A percentile compares a stretch with the other conserved stretches of the same genome.
phyloP scores from a whole-genome alignment of 2,329 filamentous ascomycete species.

The Neonectria magnoliae region DNA sequence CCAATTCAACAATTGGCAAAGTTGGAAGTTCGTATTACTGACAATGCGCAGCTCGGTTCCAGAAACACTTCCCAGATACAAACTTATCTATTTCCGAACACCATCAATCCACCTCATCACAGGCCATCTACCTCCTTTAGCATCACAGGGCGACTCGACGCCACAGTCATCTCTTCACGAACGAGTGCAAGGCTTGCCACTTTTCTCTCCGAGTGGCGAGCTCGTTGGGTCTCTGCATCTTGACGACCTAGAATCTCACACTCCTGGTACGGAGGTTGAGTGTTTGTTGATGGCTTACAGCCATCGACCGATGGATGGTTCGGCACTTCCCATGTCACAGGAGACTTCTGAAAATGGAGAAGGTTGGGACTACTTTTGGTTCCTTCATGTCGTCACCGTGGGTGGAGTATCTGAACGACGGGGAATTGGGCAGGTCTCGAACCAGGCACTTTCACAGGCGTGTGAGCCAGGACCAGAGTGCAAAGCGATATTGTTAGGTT shows the following conservation, averaged over 20 bases:
- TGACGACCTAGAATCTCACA: conserved; percentile 6
- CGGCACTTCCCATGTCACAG: background rate
- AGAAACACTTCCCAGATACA: background rate
- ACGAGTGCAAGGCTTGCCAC: background rate
- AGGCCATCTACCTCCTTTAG: background rate
- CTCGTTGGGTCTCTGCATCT: conserved; percentile 15
- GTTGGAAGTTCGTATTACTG: background rate
- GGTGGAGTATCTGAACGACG: conserved; percentile 10
- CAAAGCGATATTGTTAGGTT: background rate
- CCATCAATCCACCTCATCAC: conserved; percentile 6
- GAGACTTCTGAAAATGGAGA: background rate
- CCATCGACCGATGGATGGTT: conserved; percentile 6
- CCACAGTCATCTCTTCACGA: background rate
- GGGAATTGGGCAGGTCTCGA: conserved; percentile 12
- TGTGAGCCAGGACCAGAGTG: conserved; percentile 3
- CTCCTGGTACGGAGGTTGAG: conserved; percentile 6
- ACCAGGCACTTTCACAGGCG: background rate
- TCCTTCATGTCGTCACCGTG: conserved; percentile 6
- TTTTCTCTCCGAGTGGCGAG: background rate
- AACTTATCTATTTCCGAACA: conserved; percentile 4
- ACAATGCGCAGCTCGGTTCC: background rate
- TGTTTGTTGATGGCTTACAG: conserved; percentile 19
- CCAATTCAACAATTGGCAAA: background rate
- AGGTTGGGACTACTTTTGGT: conserved; percentile 8
- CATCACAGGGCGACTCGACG: background rate